Percentiles rank a stretch among this genome's conserved stretches.
Conservation (phyloP, 306 rosid species). For the Cucurbita maxima region DNA sequence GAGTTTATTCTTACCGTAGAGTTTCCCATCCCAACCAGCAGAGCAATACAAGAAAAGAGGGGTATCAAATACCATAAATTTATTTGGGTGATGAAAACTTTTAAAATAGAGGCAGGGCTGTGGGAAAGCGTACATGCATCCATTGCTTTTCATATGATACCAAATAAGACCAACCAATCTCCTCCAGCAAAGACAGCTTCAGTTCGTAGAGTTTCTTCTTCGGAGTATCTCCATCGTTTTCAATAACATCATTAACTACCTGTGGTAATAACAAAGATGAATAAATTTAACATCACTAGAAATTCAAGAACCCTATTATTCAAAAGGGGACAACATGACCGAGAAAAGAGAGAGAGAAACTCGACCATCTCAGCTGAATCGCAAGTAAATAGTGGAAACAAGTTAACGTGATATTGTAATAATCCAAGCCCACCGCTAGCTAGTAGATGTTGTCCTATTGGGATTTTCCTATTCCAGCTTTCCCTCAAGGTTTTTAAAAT, state of each 20-base stretch:
- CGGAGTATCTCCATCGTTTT: slow-evolving; percentile 50
- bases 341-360: neutral
- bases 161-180: slow-evolving; percentile 71
- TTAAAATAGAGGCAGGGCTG: slow-evolving; percentile 60
- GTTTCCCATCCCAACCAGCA: neutral
- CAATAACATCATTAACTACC: slow-evolving; percentile 63
- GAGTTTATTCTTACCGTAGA: neutral
- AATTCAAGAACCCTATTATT: neutral
- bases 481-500: too few relatives aligned
- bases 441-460: too few relatives aligned
- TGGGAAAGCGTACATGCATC: slow-evolving; percentile 86
- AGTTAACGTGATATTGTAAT: too few relatives aligned
- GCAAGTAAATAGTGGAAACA: too few relatives aligned
- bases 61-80: neutral
- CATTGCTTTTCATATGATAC: slow-evolving; percentile 62
- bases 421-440: too few relatives aligned
- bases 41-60: neutral
- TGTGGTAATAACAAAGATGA: slow-evolving; percentile 10
- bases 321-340: neutral
- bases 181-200: slow-evolving; percentile 66
- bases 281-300: neutral
- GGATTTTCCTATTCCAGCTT: too few relatives aligned
- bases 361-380: neutral
- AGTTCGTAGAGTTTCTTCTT: slow-evolving; percentile 76
- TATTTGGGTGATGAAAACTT: neutral